A percentile compares a stretch with the other conserved stretches of the same genome.
These are phyloP conservation scores for Takakia lepidozioides DNA, from an alignment of 225 moss, liverwort and hornwort species.

Conservation along the genomic window DNA sequence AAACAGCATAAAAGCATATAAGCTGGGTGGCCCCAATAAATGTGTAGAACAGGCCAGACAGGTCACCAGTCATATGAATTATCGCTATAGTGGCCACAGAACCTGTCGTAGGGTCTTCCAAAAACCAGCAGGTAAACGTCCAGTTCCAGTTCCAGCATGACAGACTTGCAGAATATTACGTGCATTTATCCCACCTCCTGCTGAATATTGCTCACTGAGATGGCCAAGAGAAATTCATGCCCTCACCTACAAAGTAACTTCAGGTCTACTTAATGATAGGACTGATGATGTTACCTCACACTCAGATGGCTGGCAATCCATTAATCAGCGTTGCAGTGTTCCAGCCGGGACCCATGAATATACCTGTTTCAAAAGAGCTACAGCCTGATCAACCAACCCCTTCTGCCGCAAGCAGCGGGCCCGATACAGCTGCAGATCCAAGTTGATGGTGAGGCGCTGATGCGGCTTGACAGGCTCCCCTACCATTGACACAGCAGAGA, in stretches of 20 bases:
- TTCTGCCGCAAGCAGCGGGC: constrained; percentile 57
- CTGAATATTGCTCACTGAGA: too few species aligned
- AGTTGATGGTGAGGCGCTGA: constrained; percentile 64
- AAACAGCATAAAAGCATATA: too few species aligned
- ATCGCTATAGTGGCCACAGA: too few species aligned
- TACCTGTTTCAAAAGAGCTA: constrained; percentile 60
- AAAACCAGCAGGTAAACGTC: too few species aligned
- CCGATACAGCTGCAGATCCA: constrained; percentile 74
- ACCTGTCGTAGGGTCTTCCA: too few species aligned
- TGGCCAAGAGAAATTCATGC: too few species aligned
- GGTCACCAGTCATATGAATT: too few species aligned
- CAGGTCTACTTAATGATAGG: not conserved
- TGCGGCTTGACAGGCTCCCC: constrained; percentile 41
- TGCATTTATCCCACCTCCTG: too few species aligned
- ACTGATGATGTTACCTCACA: not conserved
- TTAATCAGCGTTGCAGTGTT: not conserved
- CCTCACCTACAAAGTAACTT: not conserved
- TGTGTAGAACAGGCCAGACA: too few species aligned
- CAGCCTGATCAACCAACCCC: constrained; percentile 49
- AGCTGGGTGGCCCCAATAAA: too few species aligned
- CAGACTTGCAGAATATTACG: too few species aligned
- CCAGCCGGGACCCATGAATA: constrained; percentile 2
- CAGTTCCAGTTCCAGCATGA: too few species aligned
- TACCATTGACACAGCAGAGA: constrained; percentile 33
- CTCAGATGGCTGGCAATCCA: not conserved